Evolutionary conservation across 345 rosid species (phyloP).

Genomic region (Pelargonium nanum): DNA sequence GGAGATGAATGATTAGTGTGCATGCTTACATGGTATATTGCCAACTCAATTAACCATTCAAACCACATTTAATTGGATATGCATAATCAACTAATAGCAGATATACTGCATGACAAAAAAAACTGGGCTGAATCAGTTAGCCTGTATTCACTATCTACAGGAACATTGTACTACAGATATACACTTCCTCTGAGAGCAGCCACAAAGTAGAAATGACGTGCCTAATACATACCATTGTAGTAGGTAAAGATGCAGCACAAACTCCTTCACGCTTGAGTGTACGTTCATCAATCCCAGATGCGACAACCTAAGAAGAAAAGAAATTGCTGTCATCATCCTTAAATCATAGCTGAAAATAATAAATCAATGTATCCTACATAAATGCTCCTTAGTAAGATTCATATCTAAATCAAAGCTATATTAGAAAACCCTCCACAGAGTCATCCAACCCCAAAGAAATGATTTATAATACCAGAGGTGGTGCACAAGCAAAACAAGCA

Average conservation of each 20-base stretch:
- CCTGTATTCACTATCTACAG: not conserved
- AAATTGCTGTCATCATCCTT: conserved; percentile 1
- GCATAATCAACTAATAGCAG: not conserved
- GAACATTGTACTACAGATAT: not conserved
- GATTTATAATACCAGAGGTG: conserved; percentile 62
- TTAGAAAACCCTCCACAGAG: not conserved
- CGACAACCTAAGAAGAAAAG: conserved; percentile 56
- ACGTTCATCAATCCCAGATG: conserved; percentile 92
- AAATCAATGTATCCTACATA: not conserved
- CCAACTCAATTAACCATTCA: conserved; percentile 2
- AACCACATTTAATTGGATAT: not conserved
- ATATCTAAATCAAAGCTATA: not conserved
- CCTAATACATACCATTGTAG: conserved; percentile 53
- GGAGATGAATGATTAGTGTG: not conserved
- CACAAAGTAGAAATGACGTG: not conserved
- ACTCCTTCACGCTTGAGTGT: conserved; percentile 94
- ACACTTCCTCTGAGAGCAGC: no score
- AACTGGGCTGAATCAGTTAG: no score
- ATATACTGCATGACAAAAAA: no score
- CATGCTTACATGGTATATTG: conserved; percentile 2
- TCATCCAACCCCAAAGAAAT: conserved; percentile 4
- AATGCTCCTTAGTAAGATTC: not conserved
- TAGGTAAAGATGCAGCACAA: conserved; percentile 91
- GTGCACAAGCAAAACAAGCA: conserved; percentile 97
- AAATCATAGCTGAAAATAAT: not conserved